Conservation (phyloP, 768 basidiomycete species). For the Serendipita sp. region DNA sequence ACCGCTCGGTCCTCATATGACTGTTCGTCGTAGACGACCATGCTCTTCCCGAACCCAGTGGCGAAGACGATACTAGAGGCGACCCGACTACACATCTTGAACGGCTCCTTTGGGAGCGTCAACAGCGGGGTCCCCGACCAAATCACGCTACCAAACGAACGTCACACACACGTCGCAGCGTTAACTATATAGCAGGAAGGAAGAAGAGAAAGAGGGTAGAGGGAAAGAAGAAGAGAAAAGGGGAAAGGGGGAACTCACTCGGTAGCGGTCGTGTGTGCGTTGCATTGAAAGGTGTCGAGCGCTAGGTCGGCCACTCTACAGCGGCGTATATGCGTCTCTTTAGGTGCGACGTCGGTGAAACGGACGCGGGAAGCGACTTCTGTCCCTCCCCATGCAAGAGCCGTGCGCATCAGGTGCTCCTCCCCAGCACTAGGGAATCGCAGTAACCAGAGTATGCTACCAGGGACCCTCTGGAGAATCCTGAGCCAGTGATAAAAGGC, state of each 20-base stretch:
- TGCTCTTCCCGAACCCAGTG: slow-evolving; percentile 31
- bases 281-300: slow-evolving; percentile 40
- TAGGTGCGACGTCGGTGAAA: slow-evolving; percentile 34
- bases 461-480: slow-evolving; percentile 28
- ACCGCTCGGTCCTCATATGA: slow-evolving; percentile 35
- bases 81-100: slow-evolving; percentile 38
- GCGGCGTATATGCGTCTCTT: slow-evolving; percentile 30
- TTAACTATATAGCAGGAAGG: slow-evolving; percentile 2
- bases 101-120: slow-evolving; percentile 29
- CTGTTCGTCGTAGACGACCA: slow-evolving; percentile 28
- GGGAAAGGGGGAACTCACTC: slow-evolving; percentile 22
- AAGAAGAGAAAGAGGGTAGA: neutral
- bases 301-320: slow-evolving; percentile 34
- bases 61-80: slow-evolving; percentile 33
- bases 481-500: slow-evolving; percentile 35
- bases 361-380: slow-evolving; percentile 30
- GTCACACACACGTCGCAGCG: neutral
- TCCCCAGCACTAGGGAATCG: slow-evolving; percentile 36
- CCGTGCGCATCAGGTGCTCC: slow-evolving; percentile 27
- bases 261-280: slow-evolving; percentile 35
- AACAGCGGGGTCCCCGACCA: slow-evolving; percentile 38
- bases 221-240: too few species aligned
- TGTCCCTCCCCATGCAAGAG: slow-evolving; percentile 29
- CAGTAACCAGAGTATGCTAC: slow-evolving; percentile 37
- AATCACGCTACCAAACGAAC: slow-evolving; percentile 23